A percentile compares a stretch with the other conserved stretches of the same genome.
Conservation (phyloP, 2,329 filamentous ascomycete genomes). For the Orbilia brochopaga region DNA sequence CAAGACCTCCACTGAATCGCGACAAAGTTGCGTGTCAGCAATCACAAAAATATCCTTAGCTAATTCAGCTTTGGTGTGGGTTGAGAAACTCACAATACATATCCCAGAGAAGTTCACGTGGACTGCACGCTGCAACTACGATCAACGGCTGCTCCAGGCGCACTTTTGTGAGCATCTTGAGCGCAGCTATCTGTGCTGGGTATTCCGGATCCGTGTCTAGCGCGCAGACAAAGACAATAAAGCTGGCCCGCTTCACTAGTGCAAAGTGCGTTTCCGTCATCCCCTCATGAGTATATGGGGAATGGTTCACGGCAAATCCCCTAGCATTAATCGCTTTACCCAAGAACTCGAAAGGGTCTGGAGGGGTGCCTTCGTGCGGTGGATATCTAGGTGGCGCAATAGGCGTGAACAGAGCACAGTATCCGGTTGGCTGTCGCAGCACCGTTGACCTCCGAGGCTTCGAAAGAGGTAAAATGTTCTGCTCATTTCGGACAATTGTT, state of each 20-base stretch:
- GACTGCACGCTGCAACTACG: conserved; percentile 58
- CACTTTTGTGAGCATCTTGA: conserved; percentile 55
- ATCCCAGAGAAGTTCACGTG: conserved; percentile 64
- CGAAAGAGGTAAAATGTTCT: conserved; percentile 76
- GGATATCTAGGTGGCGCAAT: conserved; percentile 62
- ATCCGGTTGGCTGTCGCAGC: conserved; percentile 56
- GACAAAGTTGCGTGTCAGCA: conserved; percentile 63
- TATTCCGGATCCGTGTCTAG: conserved; percentile 59
- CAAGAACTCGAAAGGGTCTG: conserved; percentile 75
- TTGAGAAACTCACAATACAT: conserved; percentile 53
- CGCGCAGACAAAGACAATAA: conserved; percentile 68
- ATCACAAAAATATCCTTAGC: conserved; percentile 57
- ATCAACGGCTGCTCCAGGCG: conserved; percentile 54
- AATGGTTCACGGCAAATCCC: conserved; percentile 70
- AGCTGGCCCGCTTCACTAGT: conserved; percentile 68
- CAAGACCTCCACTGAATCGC: conserved; percentile 57
- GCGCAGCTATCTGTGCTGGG: conserved; percentile 54
- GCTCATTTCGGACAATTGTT: conserved; percentile 87
- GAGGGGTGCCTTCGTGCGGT: conserved; percentile 58
- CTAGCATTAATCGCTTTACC: conserved; percentile 68
- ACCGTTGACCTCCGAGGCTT: conserved; percentile 46
- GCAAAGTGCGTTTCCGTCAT: conserved; percentile 69
- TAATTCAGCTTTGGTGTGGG: conserved; percentile 45
- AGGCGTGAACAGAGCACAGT: conserved; percentile 64
- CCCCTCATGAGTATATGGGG: conserved; percentile 72